These are phyloP conservation scores for Phalaenopsis hybrid DNA, from an alignment of 116 monocot species.

Conservation along the genomic window DNA sequence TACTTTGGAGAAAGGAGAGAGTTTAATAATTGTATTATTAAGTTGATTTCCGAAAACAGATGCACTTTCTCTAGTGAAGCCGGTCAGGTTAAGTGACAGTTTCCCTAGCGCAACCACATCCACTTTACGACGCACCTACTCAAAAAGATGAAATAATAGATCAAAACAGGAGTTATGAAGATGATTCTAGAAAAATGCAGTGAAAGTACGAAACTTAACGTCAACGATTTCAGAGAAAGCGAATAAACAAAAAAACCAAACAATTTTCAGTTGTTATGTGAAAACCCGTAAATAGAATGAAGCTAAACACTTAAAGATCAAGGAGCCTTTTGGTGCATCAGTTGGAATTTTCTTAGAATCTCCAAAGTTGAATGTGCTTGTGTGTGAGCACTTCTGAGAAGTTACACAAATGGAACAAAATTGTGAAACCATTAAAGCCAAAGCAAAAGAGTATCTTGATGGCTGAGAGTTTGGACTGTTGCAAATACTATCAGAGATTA, in stretches of 20 bases:
- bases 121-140: slow-evolving; percentile 63
- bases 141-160: neutral
- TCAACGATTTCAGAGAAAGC: neutral
- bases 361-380: too few species aligned
- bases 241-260: neutral
- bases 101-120: slow-evolving; percentile 67
- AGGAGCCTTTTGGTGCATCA: too few species aligned
- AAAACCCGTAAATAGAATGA: too few species aligned
- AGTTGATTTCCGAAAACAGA: slow-evolving; percentile 68
- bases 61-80: slow-evolving; percentile 71
- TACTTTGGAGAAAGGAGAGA: slow-evolving; percentile 62
- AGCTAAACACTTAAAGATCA: too few species aligned
- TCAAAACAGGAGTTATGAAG: neutral
- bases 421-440: too few species aligned
- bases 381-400: too few species aligned
- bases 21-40: slow-evolving; percentile 19
- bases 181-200: neutral
- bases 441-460: too few species aligned
- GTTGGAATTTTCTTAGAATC: too few species aligned
- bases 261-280: too few species aligned
- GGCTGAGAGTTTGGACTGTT: too few species aligned
- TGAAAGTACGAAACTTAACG: neutral
- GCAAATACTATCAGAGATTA: too few species aligned
- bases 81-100: slow-evolving; percentile 73
- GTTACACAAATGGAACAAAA: too few species aligned